Evolutionary conservation across 2,329 filamentous ascomycete species (phyloP).

Genomic region (Cladophialophora yegresii): DNA sequence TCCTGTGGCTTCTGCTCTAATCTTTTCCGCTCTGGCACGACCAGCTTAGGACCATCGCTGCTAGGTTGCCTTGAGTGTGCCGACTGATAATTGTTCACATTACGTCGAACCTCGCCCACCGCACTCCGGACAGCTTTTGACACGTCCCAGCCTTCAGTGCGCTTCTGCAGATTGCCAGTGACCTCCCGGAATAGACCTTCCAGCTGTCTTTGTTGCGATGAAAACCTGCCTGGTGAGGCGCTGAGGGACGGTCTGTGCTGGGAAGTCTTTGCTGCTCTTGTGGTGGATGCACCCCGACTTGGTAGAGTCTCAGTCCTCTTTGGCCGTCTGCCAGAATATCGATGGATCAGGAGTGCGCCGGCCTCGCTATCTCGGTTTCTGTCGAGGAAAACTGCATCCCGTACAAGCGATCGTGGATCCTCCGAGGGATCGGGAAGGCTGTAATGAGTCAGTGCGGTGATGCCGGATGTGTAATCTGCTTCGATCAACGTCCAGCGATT

Average conservation of each 20-base stretch:
- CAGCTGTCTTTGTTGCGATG: slow-evolving; percentile 46
- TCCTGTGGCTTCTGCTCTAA: slow-evolving; percentile 4
- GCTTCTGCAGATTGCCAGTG: slow-evolving; percentile 51
- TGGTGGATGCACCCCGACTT: slow-evolving; percentile 27
- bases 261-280: slow-evolving; percentile 34
- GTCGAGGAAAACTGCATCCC: slow-evolving; percentile 69
- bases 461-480: slow-evolving; percentile 81
- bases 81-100: slow-evolving; percentile 51
- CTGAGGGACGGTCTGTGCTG: slow-evolving; percentile 40
- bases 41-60: slow-evolving; percentile 16
- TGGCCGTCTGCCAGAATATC: slow-evolving; percentile 51
- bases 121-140: slow-evolving; percentile 53
- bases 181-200: slow-evolving; percentile 53
- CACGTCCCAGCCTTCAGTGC: slow-evolving; percentile 53
- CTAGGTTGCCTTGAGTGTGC: slow-evolving; percentile 35
- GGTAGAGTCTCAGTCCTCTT: slow-evolving; percentile 37
- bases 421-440: slow-evolving; percentile 65
- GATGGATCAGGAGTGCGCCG: slow-evolving; percentile 48
- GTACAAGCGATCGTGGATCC: slow-evolving; percentile 75
- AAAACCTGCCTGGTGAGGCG: slow-evolving; percentile 43
- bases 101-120: slow-evolving; percentile 50
- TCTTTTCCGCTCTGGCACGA: neutral
- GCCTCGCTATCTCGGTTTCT: slow-evolving; percentile 48
- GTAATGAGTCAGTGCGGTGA: slow-evolving; percentile 82
- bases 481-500: slow-evolving; percentile 87